Evolutionary conservation across 2,329 filamentous ascomycete species (phyloP).

Genomic region (Periconia macrospinosa): DNA sequence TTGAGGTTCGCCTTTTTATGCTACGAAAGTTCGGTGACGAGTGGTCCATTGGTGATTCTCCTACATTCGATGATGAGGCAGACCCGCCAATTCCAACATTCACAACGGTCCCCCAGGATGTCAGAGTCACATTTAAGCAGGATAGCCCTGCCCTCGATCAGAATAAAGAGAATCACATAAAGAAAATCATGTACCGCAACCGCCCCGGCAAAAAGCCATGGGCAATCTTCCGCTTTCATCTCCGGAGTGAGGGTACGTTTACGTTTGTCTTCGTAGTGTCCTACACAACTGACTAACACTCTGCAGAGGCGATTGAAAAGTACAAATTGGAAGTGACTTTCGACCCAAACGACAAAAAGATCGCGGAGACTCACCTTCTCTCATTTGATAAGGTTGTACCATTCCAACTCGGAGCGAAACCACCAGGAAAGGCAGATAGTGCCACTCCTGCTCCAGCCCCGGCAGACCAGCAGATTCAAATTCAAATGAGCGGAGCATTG

Average conservation of each 20-base stretch:
- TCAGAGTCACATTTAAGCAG: conserved; percentile 23
- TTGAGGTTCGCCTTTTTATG: conserved; percentile 36
- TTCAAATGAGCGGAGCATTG: too few relatives aligned
- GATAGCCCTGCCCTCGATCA: conserved; percentile 17
- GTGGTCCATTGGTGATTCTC: conserved; percentile 9
- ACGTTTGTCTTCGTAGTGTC: neutral
- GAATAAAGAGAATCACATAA: conserved; percentile 3
- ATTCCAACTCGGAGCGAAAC: conserved; percentile 8
- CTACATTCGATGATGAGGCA: conserved; percentile 7
- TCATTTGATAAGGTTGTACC: conserved; percentile 18
- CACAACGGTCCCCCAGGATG: conserved; percentile 21
- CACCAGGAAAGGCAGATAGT: too few relatives aligned
- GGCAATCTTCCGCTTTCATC: conserved; percentile 47
- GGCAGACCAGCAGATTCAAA: too few relatives aligned
- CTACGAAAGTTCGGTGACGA: conserved; percentile 21
- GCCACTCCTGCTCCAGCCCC: too few relatives aligned
- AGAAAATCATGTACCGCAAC: conserved; percentile 13
- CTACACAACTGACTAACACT: neutral
- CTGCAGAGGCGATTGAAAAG: conserved; percentile 18
- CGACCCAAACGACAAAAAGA: conserved; percentile 9
- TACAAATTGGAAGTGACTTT: conserved; percentile 9
- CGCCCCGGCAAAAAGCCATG: conserved; percentile 42
- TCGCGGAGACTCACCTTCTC: conserved; percentile 11
- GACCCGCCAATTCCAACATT: conserved; percentile 9
- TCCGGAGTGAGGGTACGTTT: conserved; percentile 33